Conservation (phyloP, 352 stramenopile species). For the Aphanomyces astaci region DNA sequence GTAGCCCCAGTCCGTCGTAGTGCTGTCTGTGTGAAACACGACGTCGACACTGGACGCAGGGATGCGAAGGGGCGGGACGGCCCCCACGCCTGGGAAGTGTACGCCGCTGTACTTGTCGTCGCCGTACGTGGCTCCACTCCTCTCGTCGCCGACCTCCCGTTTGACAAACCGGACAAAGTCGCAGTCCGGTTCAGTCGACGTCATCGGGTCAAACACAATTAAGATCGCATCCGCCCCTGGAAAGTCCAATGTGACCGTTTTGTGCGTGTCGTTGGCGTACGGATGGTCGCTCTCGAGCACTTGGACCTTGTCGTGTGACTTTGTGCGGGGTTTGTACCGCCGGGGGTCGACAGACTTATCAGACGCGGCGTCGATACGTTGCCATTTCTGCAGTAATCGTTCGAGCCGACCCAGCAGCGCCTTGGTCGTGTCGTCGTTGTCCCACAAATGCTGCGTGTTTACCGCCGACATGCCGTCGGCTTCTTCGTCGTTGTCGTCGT, state of each 20-base stretch:
- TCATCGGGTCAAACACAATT: slow-evolving; percentile 75
- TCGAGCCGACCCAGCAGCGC: not conserved
- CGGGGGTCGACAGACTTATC: not conserved
- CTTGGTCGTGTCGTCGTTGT: not conserved
- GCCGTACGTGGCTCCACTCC: slow-evolving; percentile 28
- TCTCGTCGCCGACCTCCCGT: no score
- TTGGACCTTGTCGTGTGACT: slow-evolving; percentile 60
- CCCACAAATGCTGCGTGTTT: slow-evolving; percentile 20
- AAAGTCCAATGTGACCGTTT: slow-evolving; percentile 59
- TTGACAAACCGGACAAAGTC: slow-evolving; percentile 75
- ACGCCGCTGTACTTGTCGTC: slow-evolving; percentile 67
- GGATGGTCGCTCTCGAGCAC: slow-evolving; percentile 73
- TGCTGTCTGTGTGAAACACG: slow-evolving; percentile 55
- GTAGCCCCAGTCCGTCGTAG: slow-evolving; percentile 69
- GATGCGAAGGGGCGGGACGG: slow-evolving; percentile 52
- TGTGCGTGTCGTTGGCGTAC: slow-evolving; percentile 50
- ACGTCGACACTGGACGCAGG: slow-evolving; percentile 54
- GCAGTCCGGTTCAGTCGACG: slow-evolving; percentile 51
- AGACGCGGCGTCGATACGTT: not conserved
- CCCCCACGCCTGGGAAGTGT: slow-evolving; percentile 57
- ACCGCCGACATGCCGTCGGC: slow-evolving; percentile 37
- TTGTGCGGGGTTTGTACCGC: slow-evolving; percentile 40
- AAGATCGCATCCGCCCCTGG: slow-evolving; percentile 55
- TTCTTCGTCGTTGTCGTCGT: slow-evolving; percentile 36
- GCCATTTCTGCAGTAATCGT: not conserved